Evolutionary conservation across 2,329 filamentous ascomycete genomes (phyloP), one percentile per base, ranked within the genome.

Genomic region (Penicillium sp.): DNA sequence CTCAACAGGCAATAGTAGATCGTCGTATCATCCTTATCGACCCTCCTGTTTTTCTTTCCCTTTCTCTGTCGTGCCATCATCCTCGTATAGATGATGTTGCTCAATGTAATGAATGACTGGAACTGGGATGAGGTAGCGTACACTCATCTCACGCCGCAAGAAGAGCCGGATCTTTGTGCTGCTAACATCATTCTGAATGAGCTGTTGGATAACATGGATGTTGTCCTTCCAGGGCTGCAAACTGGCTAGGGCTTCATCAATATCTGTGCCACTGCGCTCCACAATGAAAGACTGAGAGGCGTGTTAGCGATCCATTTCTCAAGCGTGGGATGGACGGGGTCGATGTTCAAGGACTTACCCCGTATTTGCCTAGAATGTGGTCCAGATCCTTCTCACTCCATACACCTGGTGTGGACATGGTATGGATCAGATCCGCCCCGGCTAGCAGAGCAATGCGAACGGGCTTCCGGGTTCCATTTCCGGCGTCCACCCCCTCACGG

Each of bases 311-410:
- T 6, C 6, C 0, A 18, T 7, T 38, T 31, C 31, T 27, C n/a
- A 4, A 23, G 18, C 10, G 5, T 7, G 5, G 21, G 6, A 27
- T 32, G 13, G n/a, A 6, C 10, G 9, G 12, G 12, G 1, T n/a
- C 7, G 13, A 16, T 12, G 18, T 6, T 23, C 3, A 5, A 47
- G 35, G 10, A 71, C 73, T 49, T 68, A 76, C 74, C 41, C 90
- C 90, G 68, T 89, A 96, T 68, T 87, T 83, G 46, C 89, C 86
- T 21, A 97, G 79, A 56, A 97, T 97, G 65, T 95, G 89, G 65
- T 94, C 88, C 52, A 97, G 78, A 81, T 97, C 93, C 59, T 87
- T 83, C 45, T 86, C 81, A 48, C 87, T 89, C 93, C 93, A 97
- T 1, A 97, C 85, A 3, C 86, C 86, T 4, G 75, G 77, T 12